A percentile compares a stretch with the other conserved stretches of the same genome.
These are phyloP conservation scores for Raphidocelis subcapitata DNA, from an alignment of 139 green algal genomes.

Conservation along the genomic window DNA sequence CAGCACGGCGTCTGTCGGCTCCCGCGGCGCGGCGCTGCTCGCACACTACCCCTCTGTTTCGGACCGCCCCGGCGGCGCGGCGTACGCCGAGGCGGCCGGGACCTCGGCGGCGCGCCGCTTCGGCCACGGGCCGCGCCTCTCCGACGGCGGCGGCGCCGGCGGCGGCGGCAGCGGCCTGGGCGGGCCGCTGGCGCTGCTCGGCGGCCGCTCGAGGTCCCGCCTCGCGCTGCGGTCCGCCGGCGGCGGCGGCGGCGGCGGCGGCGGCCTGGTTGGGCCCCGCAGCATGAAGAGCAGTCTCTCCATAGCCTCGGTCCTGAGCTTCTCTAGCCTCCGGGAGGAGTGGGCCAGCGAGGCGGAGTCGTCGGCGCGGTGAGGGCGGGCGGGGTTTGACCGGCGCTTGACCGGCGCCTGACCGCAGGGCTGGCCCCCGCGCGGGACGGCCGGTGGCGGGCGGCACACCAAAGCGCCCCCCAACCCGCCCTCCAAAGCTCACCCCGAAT, in stretches of 20 bases:
- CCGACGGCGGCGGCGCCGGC: background rate
- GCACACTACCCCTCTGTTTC: conserved; percentile 23
- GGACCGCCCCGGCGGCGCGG: conserved; percentile 6
- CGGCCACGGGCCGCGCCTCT: background rate
- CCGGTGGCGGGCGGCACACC: too few species aligned
- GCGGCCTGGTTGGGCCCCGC: background rate
- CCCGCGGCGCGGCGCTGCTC: conserved; percentile 12
- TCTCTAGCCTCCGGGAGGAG: conserved; percentile 15
- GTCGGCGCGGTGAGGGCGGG: too few species aligned
- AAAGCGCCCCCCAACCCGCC: background rate
- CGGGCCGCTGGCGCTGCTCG: background rate
- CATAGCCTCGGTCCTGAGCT: conserved; percentile 32
- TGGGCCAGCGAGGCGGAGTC: too few species aligned
- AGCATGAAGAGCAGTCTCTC: conserved; percentile 35
- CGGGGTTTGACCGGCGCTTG: too few species aligned
- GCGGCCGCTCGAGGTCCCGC: background rate
- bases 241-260: background rate
- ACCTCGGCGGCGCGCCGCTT: background rate
- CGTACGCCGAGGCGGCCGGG: background rate
- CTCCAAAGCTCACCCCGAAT: too few species aligned
- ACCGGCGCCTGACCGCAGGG: too few species aligned
- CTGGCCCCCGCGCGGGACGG: too few species aligned
- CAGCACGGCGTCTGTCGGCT: background rate
- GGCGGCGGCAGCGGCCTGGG: conserved; percentile 9
- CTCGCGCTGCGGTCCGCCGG: too few species aligned